Percentiles rank a stretch among this genome's conserved stretches.
Conservation (phyloP, 108 stramenopile species). For the Cyclotella baltica region DNA sequence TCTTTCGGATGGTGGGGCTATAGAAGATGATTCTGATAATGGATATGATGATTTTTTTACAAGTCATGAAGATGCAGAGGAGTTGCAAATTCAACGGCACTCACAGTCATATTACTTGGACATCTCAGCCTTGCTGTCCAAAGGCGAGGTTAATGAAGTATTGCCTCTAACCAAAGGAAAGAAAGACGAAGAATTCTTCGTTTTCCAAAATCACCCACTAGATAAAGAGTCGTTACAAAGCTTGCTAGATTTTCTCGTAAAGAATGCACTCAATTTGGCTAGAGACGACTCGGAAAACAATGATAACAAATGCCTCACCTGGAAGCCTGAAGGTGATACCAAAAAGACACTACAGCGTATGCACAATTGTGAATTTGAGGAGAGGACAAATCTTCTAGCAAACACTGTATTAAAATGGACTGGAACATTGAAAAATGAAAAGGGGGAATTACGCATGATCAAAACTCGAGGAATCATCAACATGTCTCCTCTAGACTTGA, state of each 20-base stretch:
- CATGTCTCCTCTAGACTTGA: slow-evolving; percentile 40
- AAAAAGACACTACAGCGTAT: slow-evolving; percentile 19
- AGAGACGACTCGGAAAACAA: neutral
- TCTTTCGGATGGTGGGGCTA: neutral
- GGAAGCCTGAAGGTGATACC: slow-evolving; percentile 46
- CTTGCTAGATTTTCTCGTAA: slow-evolving; percentile 24
- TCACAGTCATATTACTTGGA: neutral
- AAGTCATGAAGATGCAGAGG: neutral
- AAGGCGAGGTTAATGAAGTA: neutral
- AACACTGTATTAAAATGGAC: slow-evolving; percentile 48
- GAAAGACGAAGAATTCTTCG: neutral
- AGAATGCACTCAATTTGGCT: slow-evolving; percentile 19
- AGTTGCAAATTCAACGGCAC: neutral
- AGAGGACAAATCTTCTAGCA: slow-evolving; percentile 22
- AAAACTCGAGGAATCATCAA: slow-evolving; percentile 46
- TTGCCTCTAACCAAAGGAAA: neutral
- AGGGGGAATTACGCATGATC: slow-evolving; percentile 18
- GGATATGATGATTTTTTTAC: neutral
- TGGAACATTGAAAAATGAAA: neutral
- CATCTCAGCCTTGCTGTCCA: neutral
- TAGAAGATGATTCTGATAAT: neutral
- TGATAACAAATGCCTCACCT: slow-evolving; percentile 8
- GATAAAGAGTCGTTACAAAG: neutral
- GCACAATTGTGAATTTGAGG: neutral
- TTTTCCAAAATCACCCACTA: neutral